Evolutionary conservation across 805 yeast species (phyloP).

Genomic region (Maudiozyma barnettii): DNA sequence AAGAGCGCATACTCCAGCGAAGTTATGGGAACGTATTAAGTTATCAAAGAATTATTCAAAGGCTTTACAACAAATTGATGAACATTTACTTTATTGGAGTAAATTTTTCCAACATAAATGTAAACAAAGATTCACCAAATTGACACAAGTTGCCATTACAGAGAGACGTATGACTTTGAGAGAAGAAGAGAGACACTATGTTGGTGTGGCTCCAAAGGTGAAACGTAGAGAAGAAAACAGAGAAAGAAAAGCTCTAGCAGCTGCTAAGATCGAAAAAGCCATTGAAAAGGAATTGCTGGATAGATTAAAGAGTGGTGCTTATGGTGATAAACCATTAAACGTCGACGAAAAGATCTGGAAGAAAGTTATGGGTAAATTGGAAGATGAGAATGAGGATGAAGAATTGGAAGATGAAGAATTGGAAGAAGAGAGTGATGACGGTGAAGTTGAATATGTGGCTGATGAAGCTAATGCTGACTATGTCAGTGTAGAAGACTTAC

Average conservation of each 20-base stretch:
- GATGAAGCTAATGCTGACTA: constrained; percentile 84
- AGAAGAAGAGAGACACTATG: constrained; percentile 88
- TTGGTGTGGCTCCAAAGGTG: constrained; percentile 88
- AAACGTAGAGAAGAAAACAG: constrained; percentile 89
- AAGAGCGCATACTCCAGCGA: constrained; percentile 90
- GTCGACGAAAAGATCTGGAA: constrained; percentile 96
- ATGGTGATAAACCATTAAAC: constrained; percentile 94
- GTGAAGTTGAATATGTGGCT: constrained; percentile 81
- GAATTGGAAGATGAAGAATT: constrained; percentile 43
- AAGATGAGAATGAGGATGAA: constrained; percentile 50
- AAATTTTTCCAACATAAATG: constrained; percentile 84
- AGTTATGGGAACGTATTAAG: constrained; percentile 90
- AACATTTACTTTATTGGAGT: constrained; percentile 85
- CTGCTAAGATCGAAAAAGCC: constrained; percentile 93
- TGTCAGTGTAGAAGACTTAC: constrained; percentile 88
- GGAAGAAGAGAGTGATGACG: constrained; percentile 48
- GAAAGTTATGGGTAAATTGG: constrained; percentile 79
- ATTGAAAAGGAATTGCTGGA: constrained; percentile 93
- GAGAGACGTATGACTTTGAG: constrained; percentile 87
- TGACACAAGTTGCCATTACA: constrained; percentile 91
- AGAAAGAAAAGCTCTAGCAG: constrained; percentile 92
- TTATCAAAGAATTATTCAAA: constrained; percentile 80
- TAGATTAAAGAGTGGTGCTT: constrained; percentile 93
- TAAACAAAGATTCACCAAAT: constrained; percentile 88
- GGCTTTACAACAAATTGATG: constrained; percentile 84